phyloP scores from a whole-genome alignment of 2,329 filamentous ascomycete species.

The Monosporascus sp. region DNA sequence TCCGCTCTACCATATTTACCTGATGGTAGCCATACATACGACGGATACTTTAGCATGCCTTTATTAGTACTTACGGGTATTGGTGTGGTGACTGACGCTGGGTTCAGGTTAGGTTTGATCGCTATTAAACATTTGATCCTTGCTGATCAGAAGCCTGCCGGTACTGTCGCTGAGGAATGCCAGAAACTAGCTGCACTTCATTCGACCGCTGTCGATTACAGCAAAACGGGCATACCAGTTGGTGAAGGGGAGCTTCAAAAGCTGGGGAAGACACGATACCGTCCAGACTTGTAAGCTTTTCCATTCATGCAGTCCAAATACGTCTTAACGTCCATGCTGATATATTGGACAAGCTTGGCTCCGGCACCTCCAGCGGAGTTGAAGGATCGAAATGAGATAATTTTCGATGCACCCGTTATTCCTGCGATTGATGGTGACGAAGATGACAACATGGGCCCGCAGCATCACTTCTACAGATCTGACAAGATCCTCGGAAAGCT shows the following conservation, averaged over 20 bases:
- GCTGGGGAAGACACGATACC: constrained; percentile 27
- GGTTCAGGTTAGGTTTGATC: constrained; percentile 40
- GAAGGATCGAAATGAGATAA: constrained; percentile 39
- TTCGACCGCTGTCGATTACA: constrained; percentile 70
- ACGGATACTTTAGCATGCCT: too few relatives aligned
- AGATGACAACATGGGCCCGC: constrained; percentile 39
- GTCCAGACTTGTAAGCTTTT: constrained; percentile 51
- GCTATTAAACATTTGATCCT: constrained; percentile 59
- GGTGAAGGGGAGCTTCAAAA: constrained; percentile 38
- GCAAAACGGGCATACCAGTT: constrained; percentile 64
- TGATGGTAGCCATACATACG: too few relatives aligned
- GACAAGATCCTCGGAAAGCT: constrained; percentile 64
- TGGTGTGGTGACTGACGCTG: too few relatives aligned
- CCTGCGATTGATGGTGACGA: constrained; percentile 36
- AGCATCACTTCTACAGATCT: constrained; percentile 58
- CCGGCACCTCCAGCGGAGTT: constrained; percentile 39
- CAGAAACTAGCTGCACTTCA: constrained; percentile 55
- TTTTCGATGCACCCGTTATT: constrained; percentile 28
- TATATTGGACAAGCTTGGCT: constrained; percentile 32
- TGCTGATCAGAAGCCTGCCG: constrained; percentile 50
- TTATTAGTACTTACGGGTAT: not conserved
- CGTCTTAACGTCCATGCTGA: not conserved
- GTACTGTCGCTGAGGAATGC: constrained; percentile 50
- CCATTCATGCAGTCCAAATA: not conserved
- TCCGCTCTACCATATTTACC: not conserved